Evolutionary conservation across 2,329 filamentous ascomycete genomes (phyloP), one percentile per base, ranked within the genome.

Genomic region (Akanthomyces uredinophilus): DNA sequence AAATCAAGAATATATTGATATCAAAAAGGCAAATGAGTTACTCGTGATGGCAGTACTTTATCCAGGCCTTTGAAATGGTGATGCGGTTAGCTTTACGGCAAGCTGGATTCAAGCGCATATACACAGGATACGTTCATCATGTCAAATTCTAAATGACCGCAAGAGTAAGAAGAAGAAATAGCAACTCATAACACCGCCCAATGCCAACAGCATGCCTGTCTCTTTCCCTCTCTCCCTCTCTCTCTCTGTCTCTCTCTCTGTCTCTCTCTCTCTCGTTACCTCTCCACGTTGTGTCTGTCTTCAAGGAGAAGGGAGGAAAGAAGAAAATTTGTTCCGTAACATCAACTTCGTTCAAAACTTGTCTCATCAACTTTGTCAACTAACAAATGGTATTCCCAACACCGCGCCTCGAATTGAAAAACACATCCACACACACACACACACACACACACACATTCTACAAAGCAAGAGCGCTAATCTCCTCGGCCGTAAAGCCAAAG

Each of bases 401-500:
- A 50, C 56, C 43, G 51, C 46, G 56, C 46, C 56, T 49, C 53
- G 64, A 64, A 66, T 37, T 6, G 41, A 39, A 32, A 37, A 35
- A 29, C 43, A 29, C 39, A 29, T 29, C 27, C 39, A 29, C 35
- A 43, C 10, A 7, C 20, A 55, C 75, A 66, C 61, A 69, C 37
- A 39, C 11, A 16, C 11, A 16, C 11, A 16, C 44, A 32, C 41
- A 14, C 14, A 39, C 24, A 20, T 16, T 57, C 56, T 65, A 70
- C 64, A 74, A 71, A 60, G 75, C 71, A 60, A 87, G 71, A 65
- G 75, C 70, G 41, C 79, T 75, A 53, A 87, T 78, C 73, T 92
- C 89, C 66, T 88, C 83, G 46, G 79, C 79, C 0, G 85, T 87
- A 64, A 91, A 86, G 0, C 91, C 91, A 70, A 94, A 86, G 22